Conservation (phyloP, 129 eudicot genomes). For the Chrysanthemum makinoi region DNA sequence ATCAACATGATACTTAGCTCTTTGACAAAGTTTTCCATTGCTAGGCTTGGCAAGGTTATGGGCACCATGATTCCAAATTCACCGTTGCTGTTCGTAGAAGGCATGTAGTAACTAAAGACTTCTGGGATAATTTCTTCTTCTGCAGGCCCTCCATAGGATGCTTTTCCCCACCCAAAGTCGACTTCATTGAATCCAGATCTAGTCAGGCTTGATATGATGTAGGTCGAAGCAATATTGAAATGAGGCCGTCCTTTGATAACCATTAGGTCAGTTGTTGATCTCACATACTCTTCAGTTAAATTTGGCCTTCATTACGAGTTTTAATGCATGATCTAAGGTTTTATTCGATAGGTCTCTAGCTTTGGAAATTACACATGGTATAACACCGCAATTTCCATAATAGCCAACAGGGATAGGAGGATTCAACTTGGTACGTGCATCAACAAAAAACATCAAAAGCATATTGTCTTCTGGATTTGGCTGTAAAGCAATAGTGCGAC, state of each 20-base stretch:
- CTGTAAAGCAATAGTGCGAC: constrained; percentile 37
- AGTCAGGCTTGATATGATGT: constrained; percentile 30
- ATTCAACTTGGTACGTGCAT: constrained; percentile 21
- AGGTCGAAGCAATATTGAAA: neutral
- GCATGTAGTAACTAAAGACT: constrained; percentile 18
- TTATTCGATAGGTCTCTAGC: constrained; percentile 22
- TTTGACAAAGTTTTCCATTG: constrained; percentile 20
- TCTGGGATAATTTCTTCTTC: constrained; percentile 22
- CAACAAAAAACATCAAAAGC: constrained; percentile 15
- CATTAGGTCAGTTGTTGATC: constrained; percentile 36
- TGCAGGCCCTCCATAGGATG: constrained; percentile 40
- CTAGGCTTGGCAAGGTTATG: neutral
- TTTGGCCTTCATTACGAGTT: constrained; percentile 35
- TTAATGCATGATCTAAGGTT: constrained; percentile 32
- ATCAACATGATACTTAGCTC: constrained; percentile 21
- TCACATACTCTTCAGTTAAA: constrained; percentile 36
- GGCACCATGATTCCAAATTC: constrained; percentile 35
- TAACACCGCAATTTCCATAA: constrained; percentile 36
- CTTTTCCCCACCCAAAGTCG: constrained; percentile 60
- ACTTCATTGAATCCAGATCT: constrained; percentile 27
- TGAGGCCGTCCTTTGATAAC: constrained; percentile 38
- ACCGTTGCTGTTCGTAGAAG: constrained; percentile 29
- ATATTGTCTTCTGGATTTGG: constrained; percentile 35
- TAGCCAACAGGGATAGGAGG: constrained; percentile 34
- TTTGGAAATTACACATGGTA: constrained; percentile 26